A percentile compares a stretch with the other conserved stretches of the same genome.
Evolutionary conservation across 23 red algal species (phyloP).

Genomic region (Cyanidiococcus yangmingshanensis): DNA sequence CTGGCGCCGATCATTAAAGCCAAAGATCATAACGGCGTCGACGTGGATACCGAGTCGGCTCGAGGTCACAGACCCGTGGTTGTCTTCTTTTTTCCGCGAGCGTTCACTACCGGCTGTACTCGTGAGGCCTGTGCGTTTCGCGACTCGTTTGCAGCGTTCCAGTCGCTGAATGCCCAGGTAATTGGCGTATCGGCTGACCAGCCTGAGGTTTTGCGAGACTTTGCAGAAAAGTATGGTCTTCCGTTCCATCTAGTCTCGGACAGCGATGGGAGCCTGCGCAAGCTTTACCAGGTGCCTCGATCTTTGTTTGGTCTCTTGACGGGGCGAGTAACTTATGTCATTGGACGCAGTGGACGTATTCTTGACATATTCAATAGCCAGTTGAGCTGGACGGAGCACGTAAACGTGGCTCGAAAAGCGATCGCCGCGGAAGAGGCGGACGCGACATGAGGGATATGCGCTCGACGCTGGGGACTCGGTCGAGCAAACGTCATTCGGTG

Average conservation of each 20-base stretch:
- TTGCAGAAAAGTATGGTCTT: slow-evolving; percentile 37
- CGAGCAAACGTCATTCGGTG: too few relatives aligned
- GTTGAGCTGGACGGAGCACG: slow-evolving; percentile 15
- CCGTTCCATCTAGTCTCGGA: slow-evolving; percentile 56
- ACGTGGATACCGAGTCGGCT: not conserved
- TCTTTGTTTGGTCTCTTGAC: slow-evolving; percentile 56
- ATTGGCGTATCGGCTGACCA: slow-evolving; percentile 51
- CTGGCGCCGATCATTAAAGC: not conserved
- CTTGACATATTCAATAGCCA: slow-evolving; percentile 7
- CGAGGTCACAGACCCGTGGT: slow-evolving; percentile 2
- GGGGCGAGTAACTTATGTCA: slow-evolving; percentile 76
- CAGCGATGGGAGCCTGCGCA: slow-evolving; percentile 35
- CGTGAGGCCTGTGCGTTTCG: slow-evolving; percentile 59
- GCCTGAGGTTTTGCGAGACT: slow-evolving; percentile 22
- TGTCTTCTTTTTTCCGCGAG: slow-evolving; percentile 11
- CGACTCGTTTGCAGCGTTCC: slow-evolving; percentile 58
- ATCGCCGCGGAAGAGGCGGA: not conserved
- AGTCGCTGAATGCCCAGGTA: slow-evolving; percentile 49
- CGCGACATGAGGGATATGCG: too few relatives aligned
- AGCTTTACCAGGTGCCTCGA: slow-evolving; percentile 48
- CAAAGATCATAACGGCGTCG: not conserved
- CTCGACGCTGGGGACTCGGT: too few relatives aligned
- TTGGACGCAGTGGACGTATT: slow-evolving; percentile 22
- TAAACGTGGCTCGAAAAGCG: not conserved
- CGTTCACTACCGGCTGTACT: slow-evolving; percentile 60